Base-by-base conservation (phyloP, 2,329 filamentous ascomycete species). In the Colletotrichum sp. region DNA sequence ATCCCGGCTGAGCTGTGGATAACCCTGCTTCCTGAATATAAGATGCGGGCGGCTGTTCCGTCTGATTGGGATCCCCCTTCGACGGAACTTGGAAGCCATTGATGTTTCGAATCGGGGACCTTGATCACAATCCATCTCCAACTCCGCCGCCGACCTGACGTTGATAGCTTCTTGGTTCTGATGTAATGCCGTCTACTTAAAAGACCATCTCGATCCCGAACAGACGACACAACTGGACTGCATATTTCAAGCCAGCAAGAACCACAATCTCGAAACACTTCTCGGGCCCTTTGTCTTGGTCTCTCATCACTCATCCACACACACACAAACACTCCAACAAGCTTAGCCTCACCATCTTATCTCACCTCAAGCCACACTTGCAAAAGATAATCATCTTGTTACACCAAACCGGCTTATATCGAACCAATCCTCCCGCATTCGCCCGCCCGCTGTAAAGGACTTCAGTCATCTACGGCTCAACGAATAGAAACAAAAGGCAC, bases 41-140 rank as follows among this genome's bases (percentile, higher is more conserved):
- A 72, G 68, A 36, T 32, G 16, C 62, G 34, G 68, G 10, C 39
- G 55, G 68, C 55, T 72, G 69, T 26, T 57, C 52, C 62, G 57
- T 68, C 44, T 30, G 73, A 68, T 68, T 32, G 34, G 44, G 64
- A 64, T 59, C 52, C 18, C 70, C 57, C 21, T 73, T 59, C 32
- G 26, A 68, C 44, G 57, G 73, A 68, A 32, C 18, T 52, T 34
- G 57, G 26, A 52, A 59, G 36, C n/a, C 13, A 44, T 57, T 39
- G 68, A 63, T 55, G 72, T 72, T 72, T 75, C 62, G 68, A 75
- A 67, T 67, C 72, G 52, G 72, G 68, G 62, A 75, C 68, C 62
- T 64, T 73, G 69, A 68, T 76, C 28, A 36, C 57, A 21, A 28
- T 44, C 7, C 57, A 68, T 21, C 44, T 39, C 44, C 67, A 64